These are phyloP conservation scores for Favolaschia claudopus DNA, from an alignment of 768 basidiomycete species.

Conservation along the genomic window DNA sequence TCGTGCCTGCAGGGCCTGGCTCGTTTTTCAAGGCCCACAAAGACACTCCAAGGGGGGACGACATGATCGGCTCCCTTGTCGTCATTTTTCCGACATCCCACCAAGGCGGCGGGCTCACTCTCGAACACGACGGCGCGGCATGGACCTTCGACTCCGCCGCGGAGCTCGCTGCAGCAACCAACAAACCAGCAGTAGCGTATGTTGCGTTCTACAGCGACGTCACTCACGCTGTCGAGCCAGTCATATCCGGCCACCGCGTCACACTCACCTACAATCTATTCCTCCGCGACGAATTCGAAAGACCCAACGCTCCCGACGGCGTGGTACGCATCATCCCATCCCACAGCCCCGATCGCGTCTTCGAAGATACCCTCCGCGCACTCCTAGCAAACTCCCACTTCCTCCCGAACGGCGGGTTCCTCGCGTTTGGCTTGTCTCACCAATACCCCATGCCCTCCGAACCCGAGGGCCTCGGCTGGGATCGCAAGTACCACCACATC, in stretches of 20 bases:
- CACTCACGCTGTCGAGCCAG: slow-evolving; percentile 53
- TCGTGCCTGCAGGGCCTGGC: slow-evolving; percentile 33
- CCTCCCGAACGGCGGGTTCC: slow-evolving; percentile 7
- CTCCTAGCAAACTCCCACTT: slow-evolving; percentile 1
- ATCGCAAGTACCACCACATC: background rate
- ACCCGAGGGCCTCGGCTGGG: background rate
- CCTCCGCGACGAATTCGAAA: background rate
- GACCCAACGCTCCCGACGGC: background rate
- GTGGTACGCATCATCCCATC: background rate
- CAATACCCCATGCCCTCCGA: slow-evolving; percentile 11
- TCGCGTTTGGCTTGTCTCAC: slow-evolving; percentile 12
- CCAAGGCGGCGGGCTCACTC: slow-evolving; percentile 44
- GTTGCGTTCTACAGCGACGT: slow-evolving; percentile 53
- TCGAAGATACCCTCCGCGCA: background rate
- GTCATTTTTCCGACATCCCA: slow-evolving; percentile 49
- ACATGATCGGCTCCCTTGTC: slow-evolving; percentile 58
- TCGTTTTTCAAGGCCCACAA: slow-evolving; percentile 56
- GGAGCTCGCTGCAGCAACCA: background rate
- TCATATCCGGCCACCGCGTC: slow-evolving; percentile 50
- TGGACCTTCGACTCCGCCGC: slow-evolving; percentile 44
- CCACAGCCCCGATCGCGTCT: background rate
- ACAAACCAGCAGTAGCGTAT: slow-evolving; percentile 32
- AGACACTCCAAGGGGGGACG: slow-evolving; percentile 50
- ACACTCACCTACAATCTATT: slow-evolving; percentile 57
- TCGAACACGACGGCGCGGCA: slow-evolving; percentile 35